Percentiles rank a stretch among this genome's conserved stretches.
These are phyloP conservation scores for Pythium phragmiticola DNA, from an alignment of 352 stramenopile species.

Conservation along the genomic window DNA sequence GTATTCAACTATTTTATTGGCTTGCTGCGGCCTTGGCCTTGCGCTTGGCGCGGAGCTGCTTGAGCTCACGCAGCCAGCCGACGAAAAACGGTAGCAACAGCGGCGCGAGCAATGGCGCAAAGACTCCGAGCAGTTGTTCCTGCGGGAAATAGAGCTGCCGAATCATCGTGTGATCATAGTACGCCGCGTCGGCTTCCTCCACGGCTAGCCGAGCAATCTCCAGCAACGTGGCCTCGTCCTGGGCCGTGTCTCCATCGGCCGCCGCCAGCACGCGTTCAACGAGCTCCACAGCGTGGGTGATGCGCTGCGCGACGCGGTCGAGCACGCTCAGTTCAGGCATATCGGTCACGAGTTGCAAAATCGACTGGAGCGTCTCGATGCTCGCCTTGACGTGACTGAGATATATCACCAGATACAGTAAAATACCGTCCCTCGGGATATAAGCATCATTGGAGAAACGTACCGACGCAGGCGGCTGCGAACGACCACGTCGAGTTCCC, in stretches of 20 bases:
- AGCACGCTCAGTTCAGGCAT: slow-evolving; percentile 77
- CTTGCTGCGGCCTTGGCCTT: background rate
- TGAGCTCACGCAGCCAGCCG: slow-evolving; percentile 32
- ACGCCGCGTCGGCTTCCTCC: slow-evolving; percentile 31
- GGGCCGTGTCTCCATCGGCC: background rate
- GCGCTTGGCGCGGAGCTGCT: slow-evolving; percentile 25
- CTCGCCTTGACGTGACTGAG: slow-evolving; percentile 50
- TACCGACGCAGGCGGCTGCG: slow-evolving; percentile 44
- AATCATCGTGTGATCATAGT: slow-evolving; percentile 42
- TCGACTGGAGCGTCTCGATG: slow-evolving; percentile 71
- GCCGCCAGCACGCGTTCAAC: slow-evolving; percentile 47
- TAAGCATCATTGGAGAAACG: slow-evolving; percentile 1
- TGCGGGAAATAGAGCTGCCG: slow-evolving; percentile 12
- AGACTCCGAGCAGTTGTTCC: too few species aligned
- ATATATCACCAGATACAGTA: background rate
- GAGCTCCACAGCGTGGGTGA: slow-evolving; percentile 45
- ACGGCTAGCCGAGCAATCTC: slow-evolving; percentile 16
- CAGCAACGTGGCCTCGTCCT: slow-evolving; percentile 8
- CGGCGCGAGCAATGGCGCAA: slow-evolving; percentile 3
- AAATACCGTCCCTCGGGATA: background rate
- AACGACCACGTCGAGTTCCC: slow-evolving; percentile 68
- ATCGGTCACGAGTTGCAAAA: slow-evolving; percentile 60
- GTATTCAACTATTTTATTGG: too few species aligned
- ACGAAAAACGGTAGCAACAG: slow-evolving; percentile 31
- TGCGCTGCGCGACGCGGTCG: slow-evolving; percentile 54